Evolutionary conservation across 306 rosid genomes (phyloP), one percentile per base, ranked within the genome.

Genomic region (Sicyos edulis): DNA sequence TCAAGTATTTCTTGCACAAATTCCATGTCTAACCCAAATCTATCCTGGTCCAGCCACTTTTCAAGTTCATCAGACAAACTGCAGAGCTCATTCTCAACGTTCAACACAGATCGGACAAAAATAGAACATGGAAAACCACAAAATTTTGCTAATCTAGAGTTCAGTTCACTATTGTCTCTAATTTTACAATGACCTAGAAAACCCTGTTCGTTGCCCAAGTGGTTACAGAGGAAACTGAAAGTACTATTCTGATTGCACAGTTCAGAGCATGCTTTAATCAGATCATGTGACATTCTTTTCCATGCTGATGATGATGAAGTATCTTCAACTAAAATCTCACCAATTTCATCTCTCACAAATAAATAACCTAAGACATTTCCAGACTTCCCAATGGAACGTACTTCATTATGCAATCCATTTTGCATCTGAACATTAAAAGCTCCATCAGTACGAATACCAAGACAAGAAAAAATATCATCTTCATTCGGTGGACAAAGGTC

Each of bases 1-100:
- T 95, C 97, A 68, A 95, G 66, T 74, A 91, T 78, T 80, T 95
- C 97, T 85, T 89, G 99, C 60, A 89, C 91, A 89, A 95, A 95
- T 77, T 89, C 96, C 40, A 78, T 85, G 76, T 95, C 95, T 75
- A 95, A 78, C 75, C 99, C 99, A 84, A 91, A 87, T 80, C 99
- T 91, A 76, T 95, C 99, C 78, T 86, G 95, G 73, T 84, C 95
- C 81, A 95, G 80, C 99, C 99, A 95, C 78, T 83, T 91, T 58
- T 68, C 81, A 66, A 90, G 77, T 44, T 68, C 45, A 72, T 86
- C 86, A 54, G 69, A 52, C 9, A 80, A 59, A 75, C 67, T 63
- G 49, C 83, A 77, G 29, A 66, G 76, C 71, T 89, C 95, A 75
- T 80, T 78, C 51, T 83, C 78, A 6, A 79, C 80, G 69, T 78